These are phyloP conservation scores for Amphicarpaea edgeworthii DNA, from an alignment of 306 rosid species.

Conservation along the genomic window DNA sequence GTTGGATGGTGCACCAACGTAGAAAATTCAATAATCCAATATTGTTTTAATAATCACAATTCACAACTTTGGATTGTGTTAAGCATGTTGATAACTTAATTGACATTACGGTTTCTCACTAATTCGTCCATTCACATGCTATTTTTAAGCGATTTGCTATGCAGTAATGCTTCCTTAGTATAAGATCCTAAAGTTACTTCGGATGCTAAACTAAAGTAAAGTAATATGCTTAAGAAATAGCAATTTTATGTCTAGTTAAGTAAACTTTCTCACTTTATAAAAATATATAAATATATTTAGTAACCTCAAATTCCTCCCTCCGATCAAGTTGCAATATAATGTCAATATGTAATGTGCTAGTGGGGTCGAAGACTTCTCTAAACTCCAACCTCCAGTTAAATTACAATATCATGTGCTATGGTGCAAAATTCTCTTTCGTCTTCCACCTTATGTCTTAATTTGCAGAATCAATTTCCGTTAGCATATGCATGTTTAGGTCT, in stretches of 20 bases:
- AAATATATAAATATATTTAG: neutral
- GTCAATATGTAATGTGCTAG: neutral
- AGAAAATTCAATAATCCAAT: neutral
- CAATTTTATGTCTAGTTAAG: slow-evolving; percentile 22
- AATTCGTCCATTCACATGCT: neutral
- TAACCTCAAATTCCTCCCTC: neutral
- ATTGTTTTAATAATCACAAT: slow-evolving; percentile 13
- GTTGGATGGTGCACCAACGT: slow-evolving; percentile 2
- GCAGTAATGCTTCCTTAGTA: neutral
- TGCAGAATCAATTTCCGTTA: neutral
- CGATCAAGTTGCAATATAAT: neutral
- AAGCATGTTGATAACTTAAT: neutral
- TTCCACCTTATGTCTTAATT: neutral
- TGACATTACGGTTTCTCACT: too few relatives aligned
- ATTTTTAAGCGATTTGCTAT: neutral
- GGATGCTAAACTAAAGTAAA: slow-evolving; percentile 35
- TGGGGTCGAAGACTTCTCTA: neutral
- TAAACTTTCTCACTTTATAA: slow-evolving; percentile 11
- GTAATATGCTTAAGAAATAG: neutral
- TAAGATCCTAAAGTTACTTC: slow-evolving; percentile 23
- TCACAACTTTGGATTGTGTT: slow-evolving; percentile 2
- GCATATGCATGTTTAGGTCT: slow-evolving; percentile 16
- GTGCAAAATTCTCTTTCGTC: neutral
- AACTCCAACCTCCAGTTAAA: slow-evolving; percentile 17
- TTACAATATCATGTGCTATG: slow-evolving; percentile 16